Conservation (phyloP, 176 grass and related monocot species). For the Oryza glumipatula region DNA sequence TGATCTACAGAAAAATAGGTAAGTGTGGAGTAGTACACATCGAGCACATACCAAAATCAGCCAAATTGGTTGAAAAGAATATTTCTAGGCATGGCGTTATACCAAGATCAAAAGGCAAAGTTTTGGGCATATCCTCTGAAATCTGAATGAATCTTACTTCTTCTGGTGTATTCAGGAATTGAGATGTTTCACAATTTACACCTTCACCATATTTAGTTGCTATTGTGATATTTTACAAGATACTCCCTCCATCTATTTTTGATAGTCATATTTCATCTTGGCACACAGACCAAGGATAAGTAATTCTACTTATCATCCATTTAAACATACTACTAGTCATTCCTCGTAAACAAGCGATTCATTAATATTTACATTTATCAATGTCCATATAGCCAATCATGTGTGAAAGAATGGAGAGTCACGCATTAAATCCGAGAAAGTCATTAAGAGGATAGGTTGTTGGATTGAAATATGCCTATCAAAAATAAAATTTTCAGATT, state of each 20-base stretch:
- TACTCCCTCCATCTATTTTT: background rate
- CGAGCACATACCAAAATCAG: conserved; percentile 15
- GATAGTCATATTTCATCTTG: too few relatives aligned
- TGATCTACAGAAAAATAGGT: conserved; percentile 12
- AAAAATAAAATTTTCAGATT: too few relatives aligned
- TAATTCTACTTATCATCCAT: too few relatives aligned
- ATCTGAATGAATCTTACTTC: background rate
- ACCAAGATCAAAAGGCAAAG: conserved; percentile 32
- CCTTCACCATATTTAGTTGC: background rate
- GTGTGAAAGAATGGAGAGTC: too few relatives aligned
- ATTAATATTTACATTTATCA: too few relatives aligned
- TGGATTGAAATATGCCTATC: too few relatives aligned
- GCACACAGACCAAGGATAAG: too few relatives aligned
- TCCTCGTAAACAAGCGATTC: too few relatives aligned
- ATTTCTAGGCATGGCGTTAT: conserved; percentile 11
- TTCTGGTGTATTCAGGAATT: conserved; percentile 17
- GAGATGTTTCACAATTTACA: background rate
- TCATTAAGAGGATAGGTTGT: too few relatives aligned
- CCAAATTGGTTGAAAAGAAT: background rate
- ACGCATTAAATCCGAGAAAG: too few relatives aligned
- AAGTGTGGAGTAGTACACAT: background rate
- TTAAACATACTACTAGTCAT: too few relatives aligned
- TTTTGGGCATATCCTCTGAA: conserved; percentile 21
- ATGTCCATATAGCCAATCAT: too few relatives aligned
- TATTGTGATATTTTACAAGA: background rate